phyloP scores from a whole-genome alignment of 192 early-diverging fungal genomes.

The Kickxella alabastrina region DNA sequence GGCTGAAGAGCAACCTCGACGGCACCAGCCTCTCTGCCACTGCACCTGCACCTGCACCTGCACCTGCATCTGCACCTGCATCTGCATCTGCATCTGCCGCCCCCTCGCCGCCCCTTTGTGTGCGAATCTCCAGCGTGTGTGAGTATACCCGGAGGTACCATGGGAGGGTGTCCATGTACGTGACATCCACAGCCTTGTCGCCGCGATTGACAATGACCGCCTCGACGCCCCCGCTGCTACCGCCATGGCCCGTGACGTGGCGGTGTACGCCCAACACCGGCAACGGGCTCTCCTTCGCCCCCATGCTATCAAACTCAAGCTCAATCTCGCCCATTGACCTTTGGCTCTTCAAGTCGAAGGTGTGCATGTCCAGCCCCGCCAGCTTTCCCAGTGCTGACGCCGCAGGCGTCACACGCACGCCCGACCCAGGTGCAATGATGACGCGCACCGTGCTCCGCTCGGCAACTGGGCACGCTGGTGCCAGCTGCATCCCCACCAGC shows the following conservation, averaged over 20 bases:
- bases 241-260: conserved; percentile 65
- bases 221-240: conserved; percentile 79
- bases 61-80: neutral
- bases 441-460: conserved; percentile 39
- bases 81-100: neutral
- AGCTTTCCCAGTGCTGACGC: conserved; percentile 5
- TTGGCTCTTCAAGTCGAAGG: conserved; percentile 30
- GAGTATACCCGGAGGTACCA: conserved; percentile 91
- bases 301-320: neutral
- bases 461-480: conserved; percentile 53
- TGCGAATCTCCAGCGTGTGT: conserved; percentile 71
- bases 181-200: conserved; percentile 43
- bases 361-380: conserved; percentile 7
- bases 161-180: conserved; percentile 77
- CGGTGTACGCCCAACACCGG: conserved; percentile 35
- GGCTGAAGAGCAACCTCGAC: conserved; percentile 53
- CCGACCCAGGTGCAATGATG: conserved; percentile 6
- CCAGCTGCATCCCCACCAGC: conserved; percentile 52
- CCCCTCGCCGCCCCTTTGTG: neutral
- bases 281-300: neutral
- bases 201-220: conserved; percentile 70
- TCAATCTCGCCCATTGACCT: conserved; percentile 5
- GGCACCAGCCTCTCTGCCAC: conserved; percentile 4
- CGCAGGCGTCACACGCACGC: conserved; percentile 10
- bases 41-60: neutral